A percentile compares a stretch with the other conserved stretches of the same genome.
Evolutionary conservation across 1,284 basidiomycete species (phyloP).

Genomic region (Trametes sp.): DNA sequence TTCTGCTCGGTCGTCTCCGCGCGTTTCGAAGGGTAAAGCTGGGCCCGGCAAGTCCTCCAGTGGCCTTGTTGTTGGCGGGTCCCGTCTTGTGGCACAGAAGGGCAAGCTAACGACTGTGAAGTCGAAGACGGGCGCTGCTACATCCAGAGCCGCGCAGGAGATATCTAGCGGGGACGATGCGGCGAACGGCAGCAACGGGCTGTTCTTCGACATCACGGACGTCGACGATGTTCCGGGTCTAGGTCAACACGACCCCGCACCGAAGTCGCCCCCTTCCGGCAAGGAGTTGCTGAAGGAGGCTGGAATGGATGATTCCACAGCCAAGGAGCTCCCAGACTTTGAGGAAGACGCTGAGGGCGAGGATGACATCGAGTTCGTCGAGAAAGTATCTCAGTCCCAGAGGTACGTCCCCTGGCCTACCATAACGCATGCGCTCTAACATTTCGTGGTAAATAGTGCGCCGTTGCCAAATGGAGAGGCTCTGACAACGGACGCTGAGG

Average conservation of each 20-base stretch:
- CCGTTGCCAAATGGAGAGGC: neutral
- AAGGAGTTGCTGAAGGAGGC: constrained; percentile 56
- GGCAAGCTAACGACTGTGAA: constrained; percentile 31
- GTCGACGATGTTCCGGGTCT: constrained; percentile 11
- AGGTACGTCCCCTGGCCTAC: neutral
- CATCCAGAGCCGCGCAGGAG: neutral
- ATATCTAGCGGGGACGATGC: neutral
- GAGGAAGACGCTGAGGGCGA: constrained; percentile 52
- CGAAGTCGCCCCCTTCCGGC: constrained; percentile 43
- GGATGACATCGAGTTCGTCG: constrained; percentile 21
- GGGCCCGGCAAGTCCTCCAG: constrained; percentile 56
- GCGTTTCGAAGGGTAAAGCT: constrained; percentile 44
- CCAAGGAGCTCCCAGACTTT: constrained; percentile 57
- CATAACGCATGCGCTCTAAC: neutral
- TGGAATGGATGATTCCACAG: constrained; percentile 47
- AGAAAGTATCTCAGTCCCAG: neutral
- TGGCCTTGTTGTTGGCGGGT: constrained; percentile 35
- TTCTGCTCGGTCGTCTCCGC: neutral
- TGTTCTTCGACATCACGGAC: neutral
- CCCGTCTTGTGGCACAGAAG: constrained; percentile 31
- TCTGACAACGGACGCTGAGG: neutral
- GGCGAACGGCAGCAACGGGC: neutral
- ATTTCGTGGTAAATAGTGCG: neutral
- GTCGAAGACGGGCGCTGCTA: constrained; percentile 2
- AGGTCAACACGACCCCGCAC: neutral